Evolutionary conservation across 2,329 filamentous ascomycete species (phyloP), one percentile per base, ranked within the genome.

Genomic region (Epichloe aotearoae): DNA sequence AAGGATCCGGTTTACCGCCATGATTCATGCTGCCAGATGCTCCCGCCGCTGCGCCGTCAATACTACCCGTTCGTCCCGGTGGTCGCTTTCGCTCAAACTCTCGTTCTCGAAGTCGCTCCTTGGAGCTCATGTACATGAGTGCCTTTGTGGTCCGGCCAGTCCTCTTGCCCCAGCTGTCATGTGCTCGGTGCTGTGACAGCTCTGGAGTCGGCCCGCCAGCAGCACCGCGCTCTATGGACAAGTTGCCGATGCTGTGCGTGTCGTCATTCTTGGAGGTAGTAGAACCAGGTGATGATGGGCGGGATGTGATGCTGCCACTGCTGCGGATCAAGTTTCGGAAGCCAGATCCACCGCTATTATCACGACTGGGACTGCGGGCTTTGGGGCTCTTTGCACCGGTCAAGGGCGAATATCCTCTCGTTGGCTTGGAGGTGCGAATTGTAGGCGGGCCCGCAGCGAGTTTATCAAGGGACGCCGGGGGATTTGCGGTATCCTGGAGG

Each of bases 361-460:
- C 76, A 53, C 72, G 72, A 49, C 68, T 67, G 19, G 74, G 71
- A 30, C 71, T 79, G 54, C 73, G 79, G 1, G 56, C 58, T 36
- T 54, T 56, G 19, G 73, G 72, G 15, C 68, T 77, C 58, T 75
- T 81, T 52, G 75, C 75, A 0, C 82, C 78, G n/a, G 84, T 88
- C 48, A 86, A 68, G 17, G 82, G 69, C 10, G 86, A 89, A 59
- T 82, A 80, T 50, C 86, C 86, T 47, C 85, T 88, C 0, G 86
- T 86, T 7, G 83, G 84, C 64, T 90, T 90, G 34, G 88, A 80
- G 34, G 90, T 95, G 56, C 84, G 83, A 58, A 94, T 78, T 50
- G 91, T 78, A 17, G 89, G 88, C 12, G 88, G 70, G 46, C 72
- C 70, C 20, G 80, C 80, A 33, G 80, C 75, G 43, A 82, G 68